Evolutionary conservation across 1,284 basidiomycete species (phyloP).

Genomic region (Meripilus lineatus): DNA sequence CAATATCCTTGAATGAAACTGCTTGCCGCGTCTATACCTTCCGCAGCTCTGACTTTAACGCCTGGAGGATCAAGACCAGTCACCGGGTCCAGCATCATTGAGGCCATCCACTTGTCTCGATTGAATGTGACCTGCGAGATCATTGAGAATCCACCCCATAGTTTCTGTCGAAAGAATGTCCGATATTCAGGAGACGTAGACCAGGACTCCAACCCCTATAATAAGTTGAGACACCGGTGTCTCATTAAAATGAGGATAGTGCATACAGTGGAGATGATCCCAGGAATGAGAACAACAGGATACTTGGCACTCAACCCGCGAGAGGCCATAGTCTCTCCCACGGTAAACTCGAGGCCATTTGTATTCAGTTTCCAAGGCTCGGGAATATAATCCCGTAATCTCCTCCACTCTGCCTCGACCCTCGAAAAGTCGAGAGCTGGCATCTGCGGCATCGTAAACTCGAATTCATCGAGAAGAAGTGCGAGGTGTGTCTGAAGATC

Average conservation of each 20-base stretch:
- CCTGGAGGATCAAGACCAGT: slow-evolving; percentile 91
- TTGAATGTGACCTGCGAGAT: slow-evolving; percentile 84
- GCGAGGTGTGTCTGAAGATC: slow-evolving; percentile 35
- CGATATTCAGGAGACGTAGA: slow-evolving; percentile 76
- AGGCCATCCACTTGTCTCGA: slow-evolving; percentile 83
- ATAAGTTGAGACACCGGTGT: background rate
- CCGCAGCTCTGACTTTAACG: slow-evolving; percentile 88
- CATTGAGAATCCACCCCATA: slow-evolving; percentile 89
- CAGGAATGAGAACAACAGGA: slow-evolving; percentile 80
- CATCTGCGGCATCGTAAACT: slow-evolving; percentile 51
- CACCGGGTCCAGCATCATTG: slow-evolving; percentile 86
- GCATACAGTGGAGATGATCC: slow-evolving; percentile 70
- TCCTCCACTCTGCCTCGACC: slow-evolving; percentile 64
- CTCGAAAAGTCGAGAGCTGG: slow-evolving; percentile 53
- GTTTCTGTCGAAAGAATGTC: slow-evolving; percentile 76
- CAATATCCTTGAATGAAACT: slow-evolving; percentile 94
- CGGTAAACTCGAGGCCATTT: slow-evolving; percentile 80
- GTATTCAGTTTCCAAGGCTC: slow-evolving; percentile 79
- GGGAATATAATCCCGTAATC: slow-evolving; percentile 59
- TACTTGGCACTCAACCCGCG: slow-evolving; percentile 69
- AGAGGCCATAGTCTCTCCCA: slow-evolving; percentile 68
- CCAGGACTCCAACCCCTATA: slow-evolving; percentile 80
- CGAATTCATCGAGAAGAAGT: slow-evolving; percentile 39
- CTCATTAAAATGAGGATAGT: background rate
- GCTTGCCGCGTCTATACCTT: slow-evolving; percentile 87